These are phyloP conservation scores for Mortierella sp. DNA, from an alignment of 371 early-diverging fungal species.

Conservation along the genomic window DNA sequence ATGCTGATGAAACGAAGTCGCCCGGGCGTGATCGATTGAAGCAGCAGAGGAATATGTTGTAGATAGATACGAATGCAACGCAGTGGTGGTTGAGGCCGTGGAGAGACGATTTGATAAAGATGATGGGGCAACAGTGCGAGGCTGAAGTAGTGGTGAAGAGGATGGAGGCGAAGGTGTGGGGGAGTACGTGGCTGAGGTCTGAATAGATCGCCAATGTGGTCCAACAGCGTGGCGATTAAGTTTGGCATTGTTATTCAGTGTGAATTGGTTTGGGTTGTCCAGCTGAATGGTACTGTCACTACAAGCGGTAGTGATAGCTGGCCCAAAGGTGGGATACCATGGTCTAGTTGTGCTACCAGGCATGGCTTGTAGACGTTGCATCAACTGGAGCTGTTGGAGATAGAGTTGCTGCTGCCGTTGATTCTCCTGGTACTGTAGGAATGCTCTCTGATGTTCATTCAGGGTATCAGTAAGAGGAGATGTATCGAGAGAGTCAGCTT, in stretches of 20 bases:
- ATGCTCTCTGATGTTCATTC: slow-evolving; percentile 37
- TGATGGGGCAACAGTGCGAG: slow-evolving; percentile 11
- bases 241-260: slow-evolving; percentile 42
- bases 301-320: slow-evolving; percentile 41
- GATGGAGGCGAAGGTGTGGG: slow-evolving; percentile 44
- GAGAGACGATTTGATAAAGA: slow-evolving; percentile 14
- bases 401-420: slow-evolving; percentile 51
- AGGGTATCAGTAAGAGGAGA: slow-evolving; percentile 6
- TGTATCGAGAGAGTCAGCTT: neutral
- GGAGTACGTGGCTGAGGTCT: slow-evolving; percentile 34
- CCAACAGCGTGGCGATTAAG: slow-evolving; percentile 44
- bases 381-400: slow-evolving; percentile 42
- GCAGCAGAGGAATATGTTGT: slow-evolving; percentile 37
- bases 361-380: slow-evolving; percentile 52
- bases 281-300: slow-evolving; percentile 54
- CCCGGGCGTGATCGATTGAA: slow-evolving; percentile 43
- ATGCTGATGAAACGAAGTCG: slow-evolving; percentile 34
- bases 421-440: slow-evolving; percentile 38
- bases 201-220: slow-evolving; percentile 54
- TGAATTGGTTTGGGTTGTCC: slow-evolving; percentile 47
- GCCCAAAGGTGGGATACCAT: slow-evolving; percentile 57
- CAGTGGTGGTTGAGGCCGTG: slow-evolving; percentile 18
- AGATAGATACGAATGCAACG: slow-evolving; percentile 27
- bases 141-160: slow-evolving; percentile 32
- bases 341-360: slow-evolving; percentile 48